phyloP scores from a whole-genome alignment of 2,329 filamentous ascomycete species.

The Metarhizium sp. region DNA sequence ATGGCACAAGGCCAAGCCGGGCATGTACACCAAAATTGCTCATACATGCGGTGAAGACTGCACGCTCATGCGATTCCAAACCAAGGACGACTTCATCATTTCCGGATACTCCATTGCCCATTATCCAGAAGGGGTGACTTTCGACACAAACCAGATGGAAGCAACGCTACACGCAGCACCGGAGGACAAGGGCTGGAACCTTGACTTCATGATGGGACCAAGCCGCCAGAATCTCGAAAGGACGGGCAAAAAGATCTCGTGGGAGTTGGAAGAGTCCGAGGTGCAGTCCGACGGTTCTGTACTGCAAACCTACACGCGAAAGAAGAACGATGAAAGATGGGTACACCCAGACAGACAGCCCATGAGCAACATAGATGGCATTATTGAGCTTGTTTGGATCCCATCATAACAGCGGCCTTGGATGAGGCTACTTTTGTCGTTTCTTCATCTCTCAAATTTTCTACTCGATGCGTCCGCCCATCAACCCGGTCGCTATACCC shows the following conservation, averaged over 20 bases:
- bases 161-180: constrained; percentile 40
- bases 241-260: constrained; percentile 42
- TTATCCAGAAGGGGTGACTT: constrained; percentile 42
- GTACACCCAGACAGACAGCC: constrained; percentile 32
- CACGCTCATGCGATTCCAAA: constrained; percentile 48
- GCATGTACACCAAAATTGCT: constrained; percentile 47
- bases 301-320: constrained; percentile 43
- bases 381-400: constrained; percentile 50
- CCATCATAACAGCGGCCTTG: constrained; percentile 17
- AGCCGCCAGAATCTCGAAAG: constrained; percentile 36
- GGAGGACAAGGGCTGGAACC: constrained; percentile 39
- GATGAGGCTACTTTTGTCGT: background rate
- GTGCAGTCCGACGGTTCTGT: constrained; percentile 39
- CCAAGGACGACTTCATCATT: constrained; percentile 42
- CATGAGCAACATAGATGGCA: constrained; percentile 44
- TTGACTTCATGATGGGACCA: constrained; percentile 42
- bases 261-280: constrained; percentile 42
- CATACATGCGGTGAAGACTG: constrained; percentile 53
- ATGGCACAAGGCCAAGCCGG: constrained; percentile 45
- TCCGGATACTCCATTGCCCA: constrained; percentile 51
- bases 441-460: background rate
- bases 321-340: constrained; percentile 44
- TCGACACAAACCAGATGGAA: constrained; percentile 41
- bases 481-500: background rate
- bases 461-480: background rate